A percentile compares a stretch with the other conserved stretches of the same genome.
phyloP scores from a whole-genome alignment of 257 asterid species.

The Perilla frutescens region DNA sequence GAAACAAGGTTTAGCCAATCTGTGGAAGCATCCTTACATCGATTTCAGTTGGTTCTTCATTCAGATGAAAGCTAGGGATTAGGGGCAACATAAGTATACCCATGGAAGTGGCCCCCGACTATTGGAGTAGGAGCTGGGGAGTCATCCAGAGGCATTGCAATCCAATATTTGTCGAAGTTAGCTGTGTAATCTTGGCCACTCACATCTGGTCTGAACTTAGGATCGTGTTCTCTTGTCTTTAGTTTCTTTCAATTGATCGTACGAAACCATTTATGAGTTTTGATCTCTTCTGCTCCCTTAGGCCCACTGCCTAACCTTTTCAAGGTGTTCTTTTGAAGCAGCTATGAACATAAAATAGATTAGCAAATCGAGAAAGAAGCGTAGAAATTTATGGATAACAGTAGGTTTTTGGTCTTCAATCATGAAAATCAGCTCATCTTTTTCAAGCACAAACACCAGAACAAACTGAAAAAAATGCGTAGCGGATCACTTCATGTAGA shows the following conservation, averaged over 20 bases:
- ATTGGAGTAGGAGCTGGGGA: slow-evolving; percentile 94
- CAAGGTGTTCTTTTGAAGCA: slow-evolving; percentile 78
- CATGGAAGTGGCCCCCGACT: slow-evolving; percentile 79
- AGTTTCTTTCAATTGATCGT: slow-evolving; percentile 81
- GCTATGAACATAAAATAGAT: slow-evolving; percentile 43
- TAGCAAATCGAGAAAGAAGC: neutral
- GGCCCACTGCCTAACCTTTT: slow-evolving; percentile 81
- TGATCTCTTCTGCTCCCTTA: slow-evolving; percentile 84
- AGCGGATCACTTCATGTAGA: neutral
- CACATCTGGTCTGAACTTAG: slow-evolving; percentile 86
- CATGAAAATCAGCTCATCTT: slow-evolving; percentile 1
- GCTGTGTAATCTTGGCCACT: slow-evolving; percentile 85
- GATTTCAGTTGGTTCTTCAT: slow-evolving; percentile 5
- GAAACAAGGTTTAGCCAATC: slow-evolving; percentile 21
- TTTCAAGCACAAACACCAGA: neutral
- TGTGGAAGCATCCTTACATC: neutral
- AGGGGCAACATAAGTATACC: slow-evolving; percentile 84
- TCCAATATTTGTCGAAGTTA: slow-evolving; percentile 89
- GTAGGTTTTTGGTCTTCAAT: neutral
- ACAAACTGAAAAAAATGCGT: slow-evolving; percentile 2
- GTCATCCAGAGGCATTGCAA: slow-evolving; percentile 86
- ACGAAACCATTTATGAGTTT: slow-evolving; percentile 78
- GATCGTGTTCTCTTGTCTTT: slow-evolving; percentile 67
- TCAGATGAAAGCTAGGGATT: slow-evolving; percentile 82
- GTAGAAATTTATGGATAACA: neutral